These are phyloP conservation scores for Diaporthe eres DNA, from an alignment of 2,329 filamentous ascomycete species.

Conservation along the genomic window DNA sequence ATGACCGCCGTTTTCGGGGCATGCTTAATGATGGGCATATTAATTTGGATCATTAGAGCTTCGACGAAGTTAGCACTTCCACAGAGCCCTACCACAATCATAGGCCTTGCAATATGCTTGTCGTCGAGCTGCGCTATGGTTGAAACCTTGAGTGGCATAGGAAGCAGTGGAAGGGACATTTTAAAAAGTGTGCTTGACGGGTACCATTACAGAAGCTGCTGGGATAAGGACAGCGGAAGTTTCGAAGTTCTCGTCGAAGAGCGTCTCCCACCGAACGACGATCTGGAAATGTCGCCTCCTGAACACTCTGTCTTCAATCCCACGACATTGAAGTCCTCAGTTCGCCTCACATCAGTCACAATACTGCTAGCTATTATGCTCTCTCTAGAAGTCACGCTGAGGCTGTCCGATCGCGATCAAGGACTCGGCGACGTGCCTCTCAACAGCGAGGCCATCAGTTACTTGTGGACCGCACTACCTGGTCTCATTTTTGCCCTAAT, in stretches of 20 bases:
- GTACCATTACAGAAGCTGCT: neutral
- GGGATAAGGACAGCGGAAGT: neutral
- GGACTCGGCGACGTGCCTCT: neutral
- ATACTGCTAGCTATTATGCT: neutral
- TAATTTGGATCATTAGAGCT: neutral
- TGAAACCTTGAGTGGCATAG: neutral
- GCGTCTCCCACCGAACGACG: neutral
- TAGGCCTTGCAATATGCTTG: constrained; percentile 1
- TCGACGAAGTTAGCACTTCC: neutral
- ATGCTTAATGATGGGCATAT: neutral
- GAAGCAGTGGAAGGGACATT: neutral
- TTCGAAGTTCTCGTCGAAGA: neutral
- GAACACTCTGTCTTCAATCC: neutral
- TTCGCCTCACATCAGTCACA: neutral
- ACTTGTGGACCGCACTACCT: neutral
- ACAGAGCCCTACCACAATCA: neutral
- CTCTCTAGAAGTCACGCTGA: neutral
- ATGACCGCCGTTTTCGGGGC: neutral
- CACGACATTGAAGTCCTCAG: neutral
- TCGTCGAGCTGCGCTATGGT: neutral
- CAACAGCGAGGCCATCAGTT: neutral
- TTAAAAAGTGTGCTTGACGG: neutral
- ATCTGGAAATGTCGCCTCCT: neutral
- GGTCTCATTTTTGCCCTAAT: neutral
- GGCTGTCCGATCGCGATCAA: neutral